Evolutionary conservation across 192 early-diverging fungal genomes (phyloP).

Genomic region (Helicostylum pulchrum): DNA sequence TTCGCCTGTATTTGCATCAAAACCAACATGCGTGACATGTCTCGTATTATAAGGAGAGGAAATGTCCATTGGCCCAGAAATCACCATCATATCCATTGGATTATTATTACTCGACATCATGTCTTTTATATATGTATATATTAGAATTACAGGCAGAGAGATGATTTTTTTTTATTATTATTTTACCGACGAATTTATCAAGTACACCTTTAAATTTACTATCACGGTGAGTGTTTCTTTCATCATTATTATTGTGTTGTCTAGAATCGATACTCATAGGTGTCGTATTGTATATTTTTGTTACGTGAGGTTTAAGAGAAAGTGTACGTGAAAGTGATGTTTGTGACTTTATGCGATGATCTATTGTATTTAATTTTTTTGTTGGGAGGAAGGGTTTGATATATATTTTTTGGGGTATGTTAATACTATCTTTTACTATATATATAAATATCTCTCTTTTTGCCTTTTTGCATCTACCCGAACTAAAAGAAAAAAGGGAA

Average conservation of each 20-base stretch:
- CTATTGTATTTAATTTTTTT: too few species aligned
- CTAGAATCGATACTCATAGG: too few species aligned
- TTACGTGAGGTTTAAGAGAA: slow-evolving; percentile 14
- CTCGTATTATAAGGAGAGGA: slow-evolving; percentile 94
- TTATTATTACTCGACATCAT: background rate
- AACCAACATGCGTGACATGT: slow-evolving; percentile 97
- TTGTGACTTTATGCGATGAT: background rate
- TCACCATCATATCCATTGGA: background rate
- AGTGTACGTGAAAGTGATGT: slow-evolving; percentile 17
- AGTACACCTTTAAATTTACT: slow-evolving; percentile 48
- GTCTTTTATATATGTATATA: background rate
- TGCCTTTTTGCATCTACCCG: too few species aligned
- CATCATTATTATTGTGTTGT: background rate
- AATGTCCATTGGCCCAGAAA: slow-evolving; percentile 66
- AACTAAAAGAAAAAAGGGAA: too few species aligned
- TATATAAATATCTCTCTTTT: too few species aligned
- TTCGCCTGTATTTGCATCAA: slow-evolving; percentile 93
- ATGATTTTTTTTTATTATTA: too few species aligned
- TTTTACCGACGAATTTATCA: slow-evolving; percentile 42
- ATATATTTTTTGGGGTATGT: too few species aligned
- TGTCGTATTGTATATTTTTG: slow-evolving; percentile 24
- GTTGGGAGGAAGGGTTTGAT: too few species aligned
- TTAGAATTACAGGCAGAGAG: too few species aligned
- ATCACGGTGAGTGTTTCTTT: background rate
- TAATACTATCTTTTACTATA: too few species aligned